A percentile compares a stretch with the other conserved stretches of the same genome.
Evolutionary conservation across 345 rosid genomes (phyloP).

Genomic region (Citrus australasica): DNA sequence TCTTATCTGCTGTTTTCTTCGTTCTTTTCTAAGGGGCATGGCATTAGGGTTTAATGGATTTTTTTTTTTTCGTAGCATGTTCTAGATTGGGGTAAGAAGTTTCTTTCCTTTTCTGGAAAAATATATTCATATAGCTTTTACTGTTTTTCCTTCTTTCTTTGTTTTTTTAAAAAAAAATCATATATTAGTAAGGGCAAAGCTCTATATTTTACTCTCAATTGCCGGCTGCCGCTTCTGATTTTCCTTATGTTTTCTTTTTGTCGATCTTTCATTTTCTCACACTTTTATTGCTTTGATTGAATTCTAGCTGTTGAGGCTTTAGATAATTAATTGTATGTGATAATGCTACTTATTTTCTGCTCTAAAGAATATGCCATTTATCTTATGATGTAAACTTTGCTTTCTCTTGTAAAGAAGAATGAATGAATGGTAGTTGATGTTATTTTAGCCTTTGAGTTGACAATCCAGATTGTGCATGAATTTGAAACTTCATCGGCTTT

Average conservation of each 20-base stretch:
- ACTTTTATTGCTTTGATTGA: neutral
- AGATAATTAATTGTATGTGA: slow-evolving; percentile 2
- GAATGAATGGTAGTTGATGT: neutral
- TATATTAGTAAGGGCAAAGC: neutral
- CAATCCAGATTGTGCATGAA: neutral
- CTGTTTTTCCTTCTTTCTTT: neutral
- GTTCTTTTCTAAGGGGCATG: neutral
- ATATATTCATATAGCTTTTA: neutral
- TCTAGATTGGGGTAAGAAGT: neutral
- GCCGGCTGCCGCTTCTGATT: neutral
- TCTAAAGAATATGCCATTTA: neutral
- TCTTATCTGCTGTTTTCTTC: neutral
- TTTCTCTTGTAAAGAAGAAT: neutral
- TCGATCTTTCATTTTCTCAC: neutral
- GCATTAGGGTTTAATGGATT: slow-evolving; percentile 2
- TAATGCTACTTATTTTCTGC: neutral
- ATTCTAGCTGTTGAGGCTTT: neutral
- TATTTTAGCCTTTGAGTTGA: neutral
- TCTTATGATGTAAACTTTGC: neutral
- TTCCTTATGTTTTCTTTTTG: neutral
- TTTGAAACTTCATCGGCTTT: neutral
- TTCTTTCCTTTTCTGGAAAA: neutral
- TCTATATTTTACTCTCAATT: neutral
- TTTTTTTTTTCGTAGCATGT: neutral
- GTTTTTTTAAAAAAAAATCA: too few species aligned